A percentile compares a stretch with the other conserved stretches of the same genome.
phyloP scores from a whole-genome alignment of 2,329 filamentous ascomycete species.

The Hypoxylon rubiginosum region DNA sequence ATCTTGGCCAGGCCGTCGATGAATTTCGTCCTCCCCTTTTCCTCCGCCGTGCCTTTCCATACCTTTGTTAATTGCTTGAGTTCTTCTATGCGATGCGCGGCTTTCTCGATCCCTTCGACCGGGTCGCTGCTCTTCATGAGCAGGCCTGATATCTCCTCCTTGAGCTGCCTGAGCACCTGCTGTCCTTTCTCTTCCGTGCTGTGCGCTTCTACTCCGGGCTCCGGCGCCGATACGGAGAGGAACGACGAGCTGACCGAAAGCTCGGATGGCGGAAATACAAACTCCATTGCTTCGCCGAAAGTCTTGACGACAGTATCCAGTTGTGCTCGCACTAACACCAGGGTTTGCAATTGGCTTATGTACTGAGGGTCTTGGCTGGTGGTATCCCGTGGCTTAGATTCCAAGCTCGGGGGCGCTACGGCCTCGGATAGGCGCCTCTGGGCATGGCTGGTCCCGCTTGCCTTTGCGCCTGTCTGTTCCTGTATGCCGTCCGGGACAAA shows the following conservation, averaged over 20 bases:
- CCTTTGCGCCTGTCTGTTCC: conserved; percentile 49
- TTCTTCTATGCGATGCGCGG: conserved; percentile 79
- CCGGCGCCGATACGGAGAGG: conserved; percentile 89
- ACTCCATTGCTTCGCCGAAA: conserved; percentile 96
- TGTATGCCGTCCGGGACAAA: conserved; percentile 73
- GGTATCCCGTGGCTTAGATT: conserved; percentile 37
- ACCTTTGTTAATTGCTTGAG: conserved; percentile 82
- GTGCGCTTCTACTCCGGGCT: conserved; percentile 72
- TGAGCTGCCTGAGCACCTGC: conserved; percentile 78
- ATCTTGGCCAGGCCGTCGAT: conserved; percentile 84
- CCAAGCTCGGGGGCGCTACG: conserved; percentile 36
- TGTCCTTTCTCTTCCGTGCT: conserved; percentile 89
- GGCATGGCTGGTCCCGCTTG: conserved; percentile 26
- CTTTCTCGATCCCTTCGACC: conserved; percentile 78
- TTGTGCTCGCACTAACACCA: conserved; percentile 85
- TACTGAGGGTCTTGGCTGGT: conserved; percentile 66
- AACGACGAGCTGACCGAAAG: conserved; percentile 86
- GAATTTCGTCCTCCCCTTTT: conserved; percentile 84
- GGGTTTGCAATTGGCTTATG: conserved; percentile 83
- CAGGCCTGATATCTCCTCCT: conserved; percentile 78
- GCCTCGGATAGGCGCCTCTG: conserved; percentile 45
- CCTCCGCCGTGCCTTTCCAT: conserved; percentile 96
- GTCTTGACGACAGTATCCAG: conserved; percentile 90
- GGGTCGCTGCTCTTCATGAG: conserved; percentile 70
- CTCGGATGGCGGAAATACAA: conserved; percentile 90